Base-by-base conservation (phyloP, 345 rosid species). In the Rhizophora mangle region DNA sequence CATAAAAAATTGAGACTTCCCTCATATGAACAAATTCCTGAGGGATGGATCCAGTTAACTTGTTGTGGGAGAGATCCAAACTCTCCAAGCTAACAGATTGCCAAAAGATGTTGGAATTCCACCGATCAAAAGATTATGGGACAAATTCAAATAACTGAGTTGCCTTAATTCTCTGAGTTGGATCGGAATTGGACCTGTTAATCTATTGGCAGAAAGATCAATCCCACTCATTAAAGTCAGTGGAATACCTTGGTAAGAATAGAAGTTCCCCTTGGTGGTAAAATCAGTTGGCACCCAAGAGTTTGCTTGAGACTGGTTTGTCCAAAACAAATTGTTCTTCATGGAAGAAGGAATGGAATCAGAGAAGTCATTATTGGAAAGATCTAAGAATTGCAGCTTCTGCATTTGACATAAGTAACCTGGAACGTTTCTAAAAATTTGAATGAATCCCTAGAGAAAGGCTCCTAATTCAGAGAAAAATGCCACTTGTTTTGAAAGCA, bases 41-140 rank as follows among this genome's bases (percentile, higher is more conserved):
- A 39, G 78, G 78, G 15, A 78, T 73, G 0, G 16, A 21, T 13
- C 81, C 78, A 0, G 68, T 73, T 5, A 78, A 39, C 22, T 7
- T 34, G 72, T 78, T 78, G 57, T 60, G 61, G n/a, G 78, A 75
- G 11, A 75, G 78, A 37, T 75, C 78, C 31, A 75, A 61, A 67
- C 74, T 69, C 61, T 75, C 77, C 71, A 61, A 46, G 15, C 56
- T 65, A 6, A 4, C 54, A 54, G 73, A 22, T 65, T 56, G 51
- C 57, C 32, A 21, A 73, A 59, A 19, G 73, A 36, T 37, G 34
- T 27, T 6, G 78, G 78, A 70, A 75, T 39, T 3, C n/a, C 31
- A 9, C 78, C 78, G 0, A 47, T 69, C 36, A 75, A 60, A 21
- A 10, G 70, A 27, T 75, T 75, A 6, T 69, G 43, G 6, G 78